Conservation (phyloP, 768 basidiomycete genomes). For the Boletus rufocinnamomeus region DNA sequence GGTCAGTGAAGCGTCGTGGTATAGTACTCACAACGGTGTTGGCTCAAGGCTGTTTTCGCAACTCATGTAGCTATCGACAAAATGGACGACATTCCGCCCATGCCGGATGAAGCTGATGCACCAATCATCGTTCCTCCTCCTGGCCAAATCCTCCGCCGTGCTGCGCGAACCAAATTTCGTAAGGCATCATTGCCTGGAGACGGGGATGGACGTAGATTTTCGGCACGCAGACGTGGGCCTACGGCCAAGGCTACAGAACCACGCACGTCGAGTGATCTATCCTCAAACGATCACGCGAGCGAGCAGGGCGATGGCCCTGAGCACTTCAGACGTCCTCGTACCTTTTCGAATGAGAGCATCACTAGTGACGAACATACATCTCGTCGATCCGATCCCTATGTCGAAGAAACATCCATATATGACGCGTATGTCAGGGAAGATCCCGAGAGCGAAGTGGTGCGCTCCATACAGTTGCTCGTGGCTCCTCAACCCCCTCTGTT, state of each 20-base stretch:
- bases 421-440: conserved; percentile 75
- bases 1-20: conserved; percentile 52
- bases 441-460: conserved; percentile 42
- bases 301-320: conserved; percentile 62
- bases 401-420: conserved; percentile 80
- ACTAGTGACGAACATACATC: conserved; percentile 42
- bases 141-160: conserved; percentile 85
- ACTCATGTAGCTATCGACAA: conserved; percentile 56
- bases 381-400: conserved; percentile 69
- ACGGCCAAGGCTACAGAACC: conserved; percentile 37
- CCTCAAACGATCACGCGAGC: conserved; percentile 51
- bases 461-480: conserved; percentile 23
- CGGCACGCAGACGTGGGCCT: conserved; percentile 36
- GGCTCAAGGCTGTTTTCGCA: conserved; percentile 23
- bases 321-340: conserved; percentile 36
- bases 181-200: conserved; percentile 77
- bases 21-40: conserved; percentile 10
- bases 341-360: conserved; percentile 40
- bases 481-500: conserved; percentile 23
- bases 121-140: conserved; percentile 86
- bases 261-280: conserved; percentile 70
- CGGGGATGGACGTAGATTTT: conserved; percentile 82
- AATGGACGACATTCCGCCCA: conserved; percentile 67
- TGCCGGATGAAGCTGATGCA: conserved; percentile 81
- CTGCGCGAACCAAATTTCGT: conserved; percentile 93